A percentile compares a stretch with the other conserved stretches of the same genome.
phyloP scores from a whole-genome alignment of 2,329 filamentous ascomycete species.

The Alternaria ethzedia region DNA sequence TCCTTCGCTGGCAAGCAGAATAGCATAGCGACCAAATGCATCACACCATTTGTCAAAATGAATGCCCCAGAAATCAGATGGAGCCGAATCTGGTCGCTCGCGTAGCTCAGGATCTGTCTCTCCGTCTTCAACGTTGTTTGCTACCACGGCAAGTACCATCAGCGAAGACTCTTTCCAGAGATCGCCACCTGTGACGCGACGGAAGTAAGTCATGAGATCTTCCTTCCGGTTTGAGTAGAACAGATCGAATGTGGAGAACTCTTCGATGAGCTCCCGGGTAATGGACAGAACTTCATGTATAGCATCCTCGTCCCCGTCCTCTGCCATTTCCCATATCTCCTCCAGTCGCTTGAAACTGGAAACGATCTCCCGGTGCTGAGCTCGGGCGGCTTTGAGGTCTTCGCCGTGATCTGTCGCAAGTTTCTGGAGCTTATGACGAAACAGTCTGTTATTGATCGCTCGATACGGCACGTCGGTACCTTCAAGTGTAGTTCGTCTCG shows the following conservation, averaged over 20 bases:
- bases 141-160: constrained; percentile 43
- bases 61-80: constrained; percentile 74
- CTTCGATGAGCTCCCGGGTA: constrained; percentile 63
- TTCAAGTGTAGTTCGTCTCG: constrained; percentile 27
- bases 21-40: constrained; percentile 85
- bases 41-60: constrained; percentile 86
- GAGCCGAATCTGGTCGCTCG: constrained; percentile 44
- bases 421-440: constrained; percentile 36
- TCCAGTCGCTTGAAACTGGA: constrained; percentile 55
- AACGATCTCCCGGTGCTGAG: constrained; percentile 47
- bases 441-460: constrained; percentile 37
- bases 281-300: constrained; percentile 65
- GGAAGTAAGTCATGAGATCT: constrained; percentile 48
- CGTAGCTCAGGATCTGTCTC: constrained; percentile 34
- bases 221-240: constrained; percentile 62
- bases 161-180: constrained; percentile 44
- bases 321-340: constrained; percentile 49
- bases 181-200: constrained; percentile 39
- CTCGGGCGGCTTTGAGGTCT: constrained; percentile 52
- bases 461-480: constrained; percentile 38
- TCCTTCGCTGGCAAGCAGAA: constrained; percentile 73
- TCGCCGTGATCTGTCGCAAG: constrained; percentile 34
- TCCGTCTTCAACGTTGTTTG: constrained; percentile 44
- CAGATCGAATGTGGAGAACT: constrained; percentile 65
- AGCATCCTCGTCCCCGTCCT: constrained; percentile 57